phyloP scores from a whole-genome alignment of 371 early-diverging fungal genomes.

The Mortierella sp. region DNA sequence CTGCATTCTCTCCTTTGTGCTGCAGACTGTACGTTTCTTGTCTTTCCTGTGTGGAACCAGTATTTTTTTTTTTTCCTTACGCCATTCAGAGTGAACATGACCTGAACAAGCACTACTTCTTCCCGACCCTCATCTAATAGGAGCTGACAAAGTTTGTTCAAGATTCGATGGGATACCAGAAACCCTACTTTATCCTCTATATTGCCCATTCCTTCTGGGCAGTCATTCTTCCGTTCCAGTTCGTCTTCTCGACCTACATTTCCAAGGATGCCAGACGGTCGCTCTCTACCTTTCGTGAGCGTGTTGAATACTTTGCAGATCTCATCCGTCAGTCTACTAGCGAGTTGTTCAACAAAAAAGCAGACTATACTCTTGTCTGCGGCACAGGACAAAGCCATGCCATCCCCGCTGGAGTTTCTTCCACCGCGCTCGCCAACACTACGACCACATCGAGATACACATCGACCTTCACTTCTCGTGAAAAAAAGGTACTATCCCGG shows the following conservation, averaged over 20 bases:
- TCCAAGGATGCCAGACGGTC: conserved; percentile 16
- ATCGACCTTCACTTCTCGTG: conserved; percentile 7
- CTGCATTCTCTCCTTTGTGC: conserved; percentile 70
- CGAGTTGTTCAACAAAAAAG: conserved; percentile 26
- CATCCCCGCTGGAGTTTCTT: conserved; percentile 23
- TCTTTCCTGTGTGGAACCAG: too few species aligned
- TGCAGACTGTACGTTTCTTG: conserved; percentile 61
- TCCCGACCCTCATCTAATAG: conserved; percentile 18
- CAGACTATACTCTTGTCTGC: conserved; percentile 17
- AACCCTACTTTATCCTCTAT: conserved; percentile 86
- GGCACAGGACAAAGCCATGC: not conserved
- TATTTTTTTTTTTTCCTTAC: not conserved
- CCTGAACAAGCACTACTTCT: not conserved
- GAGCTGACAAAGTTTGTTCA: conserved; percentile 76
- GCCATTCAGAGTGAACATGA: not conserved
- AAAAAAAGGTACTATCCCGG: conserved; percentile 26
- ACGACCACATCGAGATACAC: conserved; percentile 3
- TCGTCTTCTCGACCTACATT: conserved; percentile 36
- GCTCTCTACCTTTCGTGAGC: conserved; percentile 15
- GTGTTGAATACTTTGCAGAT: conserved; percentile 24
- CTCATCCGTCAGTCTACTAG: conserved; percentile 28
- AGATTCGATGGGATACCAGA: conserved; percentile 65
- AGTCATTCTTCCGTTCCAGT: conserved; percentile 74
- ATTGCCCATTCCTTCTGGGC: conserved; percentile 79
- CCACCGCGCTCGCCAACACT: conserved; percentile 10